Evolutionary conservation across 2,329 filamentous ascomycete species (phyloP), one percentile per base, ranked within the genome.

Genomic region (Nothophoma quercina): DNA sequence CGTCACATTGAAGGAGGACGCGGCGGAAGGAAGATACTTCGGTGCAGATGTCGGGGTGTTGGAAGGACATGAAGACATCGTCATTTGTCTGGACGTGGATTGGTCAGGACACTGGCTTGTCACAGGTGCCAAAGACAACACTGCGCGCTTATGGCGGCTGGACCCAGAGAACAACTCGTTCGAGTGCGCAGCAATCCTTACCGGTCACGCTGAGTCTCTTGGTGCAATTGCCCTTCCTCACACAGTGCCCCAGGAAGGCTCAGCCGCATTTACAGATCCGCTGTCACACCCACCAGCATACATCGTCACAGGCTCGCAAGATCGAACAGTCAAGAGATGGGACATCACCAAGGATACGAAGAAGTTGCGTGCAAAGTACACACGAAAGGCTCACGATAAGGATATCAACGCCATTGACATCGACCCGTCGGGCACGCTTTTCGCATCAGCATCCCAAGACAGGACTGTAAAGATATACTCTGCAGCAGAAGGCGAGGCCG

Each of bases 391-490:
- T 1, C 95, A 99, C 75, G 95, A 99, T 70, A 99, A 99, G 72
- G 95, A 99, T 63, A 99, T 99, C 76, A 99, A 99, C 66, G 92
- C 95, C 2, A 84, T 99, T 42, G 91, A 96, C 59, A 82, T 95
- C 9, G 90, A 92, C 59, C 83, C 86, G 18, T 81, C 84, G 1
- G 85, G 85, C 4, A 85, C 87, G n/a, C 77, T 97, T 1, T 98
- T 99, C 69, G 96, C 93, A 3, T 97, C 95, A 1, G 93, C 95
- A 23, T 98, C 93, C 5, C 95, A 99, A 76, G 95, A 99, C 73
- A 90, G 92, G 62, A 96, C 91, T 0, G 92, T 98, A 62, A 99
- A 98, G 78, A 95, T 99, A 53, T 99, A 93, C 89, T 95, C 93
- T 7, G 83, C 88, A 6, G 88, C 93, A 61, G 90, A 95, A 70